phyloP scores from a whole-genome alignment of 495 filamentous ascomycete species.

The Gamarada debralockiae region DNA sequence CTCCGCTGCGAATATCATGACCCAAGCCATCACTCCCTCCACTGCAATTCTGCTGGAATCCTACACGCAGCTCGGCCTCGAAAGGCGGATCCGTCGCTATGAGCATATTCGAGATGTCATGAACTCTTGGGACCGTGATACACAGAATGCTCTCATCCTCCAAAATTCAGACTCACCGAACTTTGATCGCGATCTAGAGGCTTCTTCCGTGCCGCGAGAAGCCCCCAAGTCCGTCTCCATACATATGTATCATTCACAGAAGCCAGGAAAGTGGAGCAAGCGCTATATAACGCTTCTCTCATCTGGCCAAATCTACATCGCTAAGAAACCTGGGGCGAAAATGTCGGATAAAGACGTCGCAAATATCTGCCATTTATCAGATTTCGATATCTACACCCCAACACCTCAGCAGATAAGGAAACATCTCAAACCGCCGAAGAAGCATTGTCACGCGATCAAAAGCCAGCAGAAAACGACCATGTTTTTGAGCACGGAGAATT shows the following conservation, averaged over 20 bases:
- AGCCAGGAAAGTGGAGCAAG: conserved; percentile 81
- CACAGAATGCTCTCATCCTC: conserved; percentile 65
- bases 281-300: conserved; percentile 68
- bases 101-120: conserved; percentile 84
- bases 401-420: conserved; percentile 56
- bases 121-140: conserved; percentile 86
- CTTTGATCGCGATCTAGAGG: conserved; percentile 35
- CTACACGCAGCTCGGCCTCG: conserved; percentile 71
- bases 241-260: conserved; percentile 75
- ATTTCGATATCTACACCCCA: conserved; percentile 88
- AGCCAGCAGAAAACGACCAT: conserved; percentile 88
- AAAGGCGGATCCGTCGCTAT: conserved; percentile 79
- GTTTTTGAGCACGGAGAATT: conserved; percentile 78
- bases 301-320: conserved; percentile 70
- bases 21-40: conserved; percentile 52
- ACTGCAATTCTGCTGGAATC: conserved; percentile 70
- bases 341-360: conserved; percentile 55
- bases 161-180: conserved; percentile 32
- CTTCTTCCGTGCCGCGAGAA: conserved; percentile 49
- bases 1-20: conserved; percentile 50
- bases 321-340: conserved; percentile 60
- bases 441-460: conserved; percentile 82
- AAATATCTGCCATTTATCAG: conserved; percentile 81
- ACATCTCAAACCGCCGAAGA: conserved; percentile 71
- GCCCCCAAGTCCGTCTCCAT: conserved; percentile 60